A percentile compares a stretch with the other conserved stretches of the same genome.
Evolutionary conservation across 1,139 yeast species (phyloP).

Genomic region (Entelexis sorbosivorans): DNA sequence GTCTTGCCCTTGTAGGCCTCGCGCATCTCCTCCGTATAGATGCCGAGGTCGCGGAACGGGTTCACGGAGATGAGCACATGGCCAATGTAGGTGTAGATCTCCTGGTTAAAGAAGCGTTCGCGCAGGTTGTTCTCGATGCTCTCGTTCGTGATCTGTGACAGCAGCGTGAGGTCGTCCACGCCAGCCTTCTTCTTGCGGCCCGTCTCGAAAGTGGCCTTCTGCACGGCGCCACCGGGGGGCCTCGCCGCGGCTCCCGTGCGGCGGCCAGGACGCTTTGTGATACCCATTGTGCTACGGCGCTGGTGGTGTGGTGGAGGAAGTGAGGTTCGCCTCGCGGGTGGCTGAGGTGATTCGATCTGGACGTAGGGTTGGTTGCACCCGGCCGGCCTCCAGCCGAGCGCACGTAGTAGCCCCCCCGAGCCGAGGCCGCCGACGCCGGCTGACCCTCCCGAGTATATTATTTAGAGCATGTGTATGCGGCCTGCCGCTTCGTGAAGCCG

Average conservation of each 20-base stretch:
- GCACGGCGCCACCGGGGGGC: constrained; percentile 36
- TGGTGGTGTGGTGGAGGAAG: constrained; percentile 6
- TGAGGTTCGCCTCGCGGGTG: constrained; percentile 3
- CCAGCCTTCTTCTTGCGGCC: constrained; percentile 93
- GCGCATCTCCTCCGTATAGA: constrained; percentile 70
- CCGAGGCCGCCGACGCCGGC: no score
- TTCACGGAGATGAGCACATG: constrained; percentile 74
- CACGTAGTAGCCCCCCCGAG: no score
- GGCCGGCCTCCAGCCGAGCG: not conserved
- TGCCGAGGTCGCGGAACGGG: constrained; percentile 93
- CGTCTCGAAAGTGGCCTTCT: constrained; percentile 85
- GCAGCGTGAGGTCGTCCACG: constrained; percentile 82
- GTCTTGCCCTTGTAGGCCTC: constrained; percentile 80
- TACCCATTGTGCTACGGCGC: constrained; percentile 18
- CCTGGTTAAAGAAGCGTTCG: constrained; percentile 77
- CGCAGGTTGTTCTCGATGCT: constrained; percentile 85
- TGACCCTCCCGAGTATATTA: no score
- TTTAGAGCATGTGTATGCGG: no score
- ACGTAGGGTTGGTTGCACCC: not conserved
- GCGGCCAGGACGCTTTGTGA: constrained; percentile 24
- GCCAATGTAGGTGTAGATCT: constrained; percentile 52
- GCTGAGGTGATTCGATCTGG: constrained; percentile 4
- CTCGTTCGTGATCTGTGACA: constrained; percentile 82
- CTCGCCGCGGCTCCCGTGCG: constrained; percentile 17
- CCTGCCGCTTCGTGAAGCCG: no score